Evolutionary conservation across 495 filamentous ascomycete genomes (phyloP).

Genomic region (Penicillium canescens): DNA sequence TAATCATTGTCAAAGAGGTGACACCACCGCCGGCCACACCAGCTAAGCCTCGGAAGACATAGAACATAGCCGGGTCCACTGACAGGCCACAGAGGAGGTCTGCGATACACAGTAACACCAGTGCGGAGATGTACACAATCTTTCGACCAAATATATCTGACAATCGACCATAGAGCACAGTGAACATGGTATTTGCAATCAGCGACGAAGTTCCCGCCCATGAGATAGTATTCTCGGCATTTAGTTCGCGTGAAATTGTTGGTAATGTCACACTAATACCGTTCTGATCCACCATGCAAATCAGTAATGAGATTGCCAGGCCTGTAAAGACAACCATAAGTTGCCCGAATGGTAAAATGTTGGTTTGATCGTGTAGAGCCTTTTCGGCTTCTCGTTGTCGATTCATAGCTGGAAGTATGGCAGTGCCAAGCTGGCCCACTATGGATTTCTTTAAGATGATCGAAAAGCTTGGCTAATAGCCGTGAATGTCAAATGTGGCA

Average conservation of each 20-base stretch:
- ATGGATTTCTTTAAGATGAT: not conserved
- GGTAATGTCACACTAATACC: constrained; percentile 60
- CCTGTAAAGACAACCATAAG: constrained; percentile 58
- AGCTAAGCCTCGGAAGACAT: constrained; percentile 55
- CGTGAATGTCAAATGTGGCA: constrained; percentile 5
- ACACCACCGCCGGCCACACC: constrained; percentile 56
- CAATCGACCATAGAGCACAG: constrained; percentile 59
- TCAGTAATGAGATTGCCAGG: constrained; percentile 54
- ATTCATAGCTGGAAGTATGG: constrained; percentile 27
- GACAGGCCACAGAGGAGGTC: constrained; percentile 55
- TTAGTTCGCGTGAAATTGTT: constrained; percentile 57
- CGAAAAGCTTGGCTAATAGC: not conserved
- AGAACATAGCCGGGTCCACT: constrained; percentile 51
- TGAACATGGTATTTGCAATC: constrained; percentile 71
- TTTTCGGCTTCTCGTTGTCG: constrained; percentile 45
- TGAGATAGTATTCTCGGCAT: constrained; percentile 60
- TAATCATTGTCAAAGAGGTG: constrained; percentile 51
- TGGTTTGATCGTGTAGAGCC: constrained; percentile 52
- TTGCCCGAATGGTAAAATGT: constrained; percentile 55
- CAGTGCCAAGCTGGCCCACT: not conserved
- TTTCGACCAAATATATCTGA: constrained; percentile 62
- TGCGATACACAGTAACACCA: constrained; percentile 51
- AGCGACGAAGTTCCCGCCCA: constrained; percentile 80
- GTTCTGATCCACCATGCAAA: constrained; percentile 65
- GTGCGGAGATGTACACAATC: constrained; percentile 46